Evolutionary conservation across 345 rosid genomes (phyloP), one percentile per base, ranked within the genome.

Genomic region (Eucalyptus sideroxylon): DNA sequence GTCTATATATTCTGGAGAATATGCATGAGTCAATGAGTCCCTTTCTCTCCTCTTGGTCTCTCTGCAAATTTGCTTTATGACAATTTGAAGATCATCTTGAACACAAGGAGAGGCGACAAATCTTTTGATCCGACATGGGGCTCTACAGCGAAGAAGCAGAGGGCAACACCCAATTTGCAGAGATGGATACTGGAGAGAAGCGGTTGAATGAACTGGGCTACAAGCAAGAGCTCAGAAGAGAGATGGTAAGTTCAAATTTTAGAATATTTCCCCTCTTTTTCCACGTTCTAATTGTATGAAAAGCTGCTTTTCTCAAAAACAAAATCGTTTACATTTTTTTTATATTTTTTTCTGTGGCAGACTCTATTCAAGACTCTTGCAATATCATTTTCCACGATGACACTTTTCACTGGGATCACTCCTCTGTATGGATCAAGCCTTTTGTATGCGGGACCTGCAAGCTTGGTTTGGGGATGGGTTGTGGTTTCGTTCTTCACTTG

Each of bases 381-480:
- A 3, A 94, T 95, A 90, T 92, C 96, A 23, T 94, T 95, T 89
- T 95, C 96, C 8, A 94, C 96, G 14, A 94, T 93, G 96, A 94
- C 96, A 44, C 95, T 95, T 53, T 95, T 95, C 91, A 93, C 95
- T 6, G 96, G 96, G 92, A 93, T 93, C 55, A 93, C 94, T 80
- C 96, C 96, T 13, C 88, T 94, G 90, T 94, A 93, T 89, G 97
- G 97, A 37, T 91, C 94, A 82, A 95, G 96, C 94, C 95, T 95
- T 45, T 86, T 90, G 49, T 92, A 94, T 50, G 95, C 95, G 62
- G 96, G 96, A 10, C 96, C 96, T 77, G 95, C 97, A 31, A 91
- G 88, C 88, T 92, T 95, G 65, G 95, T 95, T 42, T 95, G 97
- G 97, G 96, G 96, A 47, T 95, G 97, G 97, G 92, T 94, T 24